Evolutionary conservation across 129 eudicot genomes (phyloP), one percentile per base, ranked within the genome.

Genomic region (Escallonia herrerae): DNA sequence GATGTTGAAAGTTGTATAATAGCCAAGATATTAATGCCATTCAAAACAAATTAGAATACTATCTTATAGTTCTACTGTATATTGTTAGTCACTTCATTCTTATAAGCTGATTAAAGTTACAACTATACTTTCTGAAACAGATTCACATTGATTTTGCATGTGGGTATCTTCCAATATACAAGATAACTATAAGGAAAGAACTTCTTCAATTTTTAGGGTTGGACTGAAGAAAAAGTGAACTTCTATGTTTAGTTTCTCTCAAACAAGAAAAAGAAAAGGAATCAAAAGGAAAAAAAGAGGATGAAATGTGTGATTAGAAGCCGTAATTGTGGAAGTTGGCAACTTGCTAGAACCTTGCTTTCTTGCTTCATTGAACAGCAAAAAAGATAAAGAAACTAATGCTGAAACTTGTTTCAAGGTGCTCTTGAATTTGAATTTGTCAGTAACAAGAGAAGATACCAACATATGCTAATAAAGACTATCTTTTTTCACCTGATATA

Each of bases 291-390:
- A 54, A 58, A 75, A 52, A 58, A 58, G n/a, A 48, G 40, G 51
- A 15, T 22, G 43, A 72, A 47, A 76, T 70, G 68, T 69, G 52
- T 67, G 73, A 73, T 49, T 57, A 78, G 73, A 44, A 73, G 61
- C 76, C 79, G 71, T 67, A 72, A 60, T 72, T 72, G 71, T 77
- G 78, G 75, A 77, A 77, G 62, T 72, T 73, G n/a, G 79, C 64
- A 49, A 45, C 58, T 22, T 15, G 15, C 40, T 4, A 3, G 3
- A 2, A 5, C 7, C 13, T 22, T 8, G 57, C 3, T 56, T 69
- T 49, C 43, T 48, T 58, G 8, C 58, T 61, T 59, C 45, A 8
- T 64, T 63, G 62, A 33, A 63, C 52, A 52, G 43, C 58, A 46
- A 60, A 79, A 72, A 60, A 64, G 52, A 58, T 80, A 63, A 9